Evolutionary conservation across 495 filamentous ascomycete species (phyloP), one percentile per base, ranked within the genome.

Genomic region (Neurospora sp.): DNA sequence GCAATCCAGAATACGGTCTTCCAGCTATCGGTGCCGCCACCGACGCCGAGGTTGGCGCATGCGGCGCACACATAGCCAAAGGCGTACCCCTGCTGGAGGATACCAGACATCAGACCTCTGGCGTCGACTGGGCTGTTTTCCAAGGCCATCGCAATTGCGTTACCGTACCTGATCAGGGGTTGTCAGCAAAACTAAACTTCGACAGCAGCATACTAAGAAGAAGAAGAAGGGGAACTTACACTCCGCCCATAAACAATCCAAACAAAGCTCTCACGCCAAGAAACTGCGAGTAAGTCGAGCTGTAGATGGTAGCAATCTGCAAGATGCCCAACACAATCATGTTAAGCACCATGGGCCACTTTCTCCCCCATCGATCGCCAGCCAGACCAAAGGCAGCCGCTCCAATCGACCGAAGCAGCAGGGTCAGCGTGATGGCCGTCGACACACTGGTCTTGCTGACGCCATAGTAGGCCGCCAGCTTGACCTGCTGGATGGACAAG

Each of bases 191-290:
- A 12, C 22, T 3, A 18, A 61, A 2, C 22, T 18, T 35, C 11
- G 27, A 18, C 4, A 65, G 16, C 14, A 16, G 2, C 1, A 65
- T 35, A 11, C 31, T 8, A 0, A 22, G 27, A 37, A 22, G n/a
- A 38, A 14, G 35, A 35, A 35, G 35, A 6, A 35, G 35, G 12
- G 3, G 2, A 40, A 74, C 78, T 69, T 74, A 78, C 18, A 94
- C 88, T 68, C 92, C 92, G 31, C 92, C 92, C 92, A 94, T 94
- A 70, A 92, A 91, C 70, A 94, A 81, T n/a, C 92, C 92, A 78
- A 93, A 94, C 12, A 94, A 78, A 65, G 86, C 85, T 27, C 91
- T 80, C 2, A 93, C 91, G 39, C 86, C 91, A 41, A 94, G 79
- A 78, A 94, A 94, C 76, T 90, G 84, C 70, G 84, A 77, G 78